Conservation (phyloP, 139 green algal genomes). For the Tetratostichococcus sp. region DNA sequence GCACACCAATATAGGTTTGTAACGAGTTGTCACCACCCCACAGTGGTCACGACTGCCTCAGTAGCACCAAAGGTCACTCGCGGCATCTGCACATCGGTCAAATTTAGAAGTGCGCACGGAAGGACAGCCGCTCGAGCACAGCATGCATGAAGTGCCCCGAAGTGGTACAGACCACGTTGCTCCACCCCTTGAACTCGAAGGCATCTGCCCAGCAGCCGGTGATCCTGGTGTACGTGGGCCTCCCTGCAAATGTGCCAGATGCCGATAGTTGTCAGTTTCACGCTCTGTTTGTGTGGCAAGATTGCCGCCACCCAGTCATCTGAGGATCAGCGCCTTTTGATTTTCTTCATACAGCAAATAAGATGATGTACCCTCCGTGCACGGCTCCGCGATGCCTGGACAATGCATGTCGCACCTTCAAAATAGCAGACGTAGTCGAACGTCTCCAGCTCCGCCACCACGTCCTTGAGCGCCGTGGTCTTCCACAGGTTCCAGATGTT, state of each 20-base stretch:
- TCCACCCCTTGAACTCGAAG: conserved; percentile 10
- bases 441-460: conserved; percentile 1
- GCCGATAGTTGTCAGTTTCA: no score
- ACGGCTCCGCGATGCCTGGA: no score
- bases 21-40: no score
- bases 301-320: no score
- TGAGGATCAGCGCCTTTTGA: no score
- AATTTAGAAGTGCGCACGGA: neutral
- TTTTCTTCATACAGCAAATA: no score
- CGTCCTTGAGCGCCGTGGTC: neutral
- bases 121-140: conserved; percentile 3
- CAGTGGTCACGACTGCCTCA: no score
- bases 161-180: conserved; percentile 11
- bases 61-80: no score
- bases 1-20: no score
- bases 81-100: no score
- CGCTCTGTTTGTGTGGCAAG: no score
- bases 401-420: conserved; percentile 11
- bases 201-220: conserved; percentile 20
- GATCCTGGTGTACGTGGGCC: neutral
- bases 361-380: no score
- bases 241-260: neutral
- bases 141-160: conserved; percentile 2
- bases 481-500: neutral
- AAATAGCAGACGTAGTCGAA: conserved; percentile 18